Evolutionary conservation across 2,329 filamentous ascomycete genomes (phyloP), one percentile per base, ranked within the genome.

Genomic region (Colletotrichum siamense): DNA sequence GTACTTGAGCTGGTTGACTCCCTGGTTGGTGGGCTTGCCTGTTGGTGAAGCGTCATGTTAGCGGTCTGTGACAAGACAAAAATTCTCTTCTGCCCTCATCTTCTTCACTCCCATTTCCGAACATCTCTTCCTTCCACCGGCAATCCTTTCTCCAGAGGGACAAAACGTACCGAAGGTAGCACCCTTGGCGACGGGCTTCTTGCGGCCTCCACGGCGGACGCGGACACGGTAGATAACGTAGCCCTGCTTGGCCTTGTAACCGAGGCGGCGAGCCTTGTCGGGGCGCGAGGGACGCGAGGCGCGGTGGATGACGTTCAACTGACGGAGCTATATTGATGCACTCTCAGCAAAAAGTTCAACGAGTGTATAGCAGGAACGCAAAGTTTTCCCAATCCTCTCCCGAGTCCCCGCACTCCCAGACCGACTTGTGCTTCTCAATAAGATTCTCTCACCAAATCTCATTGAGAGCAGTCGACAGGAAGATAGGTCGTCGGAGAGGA

Each of bases 241-340:
- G 89, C 97, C 97, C 92, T 99, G 97, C 95, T 99, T 99, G 92
- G 98, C 97, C 95, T 99, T 99, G 95, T 99, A 99, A 85, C 97
- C 97, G 84, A 99, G 95, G 89, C 98, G 97, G 91, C 97, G 97
- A 87, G 98, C 97, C 95, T 99, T 99, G 92, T 99, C 98, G 86
- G 97, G 97, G 89, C 97, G 97, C 85, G 96, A 98, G 84, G 97
- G 97, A 85, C 96, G 96, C 85, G 96, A 98, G 87, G 97, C 97
- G 88, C 97, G 96, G 94, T 99, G 97, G 92, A 99, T 97, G 89
- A 98, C 96, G 91, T 99, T 98, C 91, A 99, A 92, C 93, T 99
- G 96, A 92, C 96, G 96, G 89, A 98, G 95, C 96, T 98, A 97
- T 96, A 96, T 96, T 97, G 90, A 97, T 97, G 95, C 95, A 98